Evolutionary conservation across 768 basidiomycete genomes (phyloP).

Genomic region (Mycena galopus): DNA sequence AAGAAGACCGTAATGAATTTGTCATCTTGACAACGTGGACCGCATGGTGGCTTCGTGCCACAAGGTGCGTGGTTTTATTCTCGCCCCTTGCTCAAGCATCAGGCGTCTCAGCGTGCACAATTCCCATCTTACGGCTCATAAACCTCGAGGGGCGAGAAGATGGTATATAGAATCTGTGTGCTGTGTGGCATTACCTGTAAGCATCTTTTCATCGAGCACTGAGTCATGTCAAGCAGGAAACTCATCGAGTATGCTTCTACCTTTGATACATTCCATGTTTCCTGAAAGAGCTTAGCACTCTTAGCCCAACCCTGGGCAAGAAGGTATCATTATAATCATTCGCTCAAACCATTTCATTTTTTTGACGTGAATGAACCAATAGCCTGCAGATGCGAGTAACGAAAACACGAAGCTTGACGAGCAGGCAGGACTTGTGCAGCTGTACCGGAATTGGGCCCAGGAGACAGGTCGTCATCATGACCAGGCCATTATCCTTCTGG

Average conservation of each 20-base stretch:
- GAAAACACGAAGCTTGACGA: slow-evolving; percentile 1
- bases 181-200: background rate
- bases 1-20: too few relatives aligned
- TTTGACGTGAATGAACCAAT: slow-evolving; percentile 4
- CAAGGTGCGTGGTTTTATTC: slow-evolving; percentile 9
- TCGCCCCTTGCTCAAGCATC: background rate
- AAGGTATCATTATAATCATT: background rate
- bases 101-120: background rate
- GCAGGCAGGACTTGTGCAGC: slow-evolving; percentile 7
- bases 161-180: slow-evolving; percentile 9
- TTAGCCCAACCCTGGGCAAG: slow-evolving; percentile 13
- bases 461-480: background rate
- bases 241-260: slow-evolving; percentile 12
- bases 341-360: background rate
- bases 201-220: background rate
- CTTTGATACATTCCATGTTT: background rate
- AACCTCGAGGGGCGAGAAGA: slow-evolving; percentile 2
- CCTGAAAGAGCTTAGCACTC: background rate
- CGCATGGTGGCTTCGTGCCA: slow-evolving; percentile 9
- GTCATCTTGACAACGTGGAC: slow-evolving; percentile 1
- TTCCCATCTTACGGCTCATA: background rate
- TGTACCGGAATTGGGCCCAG: slow-evolving; percentile 9
- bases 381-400: slow-evolving; percentile 6
- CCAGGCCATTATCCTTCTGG: background rate
- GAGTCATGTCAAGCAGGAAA: slow-evolving; percentile 9